phyloP scores from a whole-genome alignment of 805 yeast genomes.

The Hanseniaspora nectarophila region DNA sequence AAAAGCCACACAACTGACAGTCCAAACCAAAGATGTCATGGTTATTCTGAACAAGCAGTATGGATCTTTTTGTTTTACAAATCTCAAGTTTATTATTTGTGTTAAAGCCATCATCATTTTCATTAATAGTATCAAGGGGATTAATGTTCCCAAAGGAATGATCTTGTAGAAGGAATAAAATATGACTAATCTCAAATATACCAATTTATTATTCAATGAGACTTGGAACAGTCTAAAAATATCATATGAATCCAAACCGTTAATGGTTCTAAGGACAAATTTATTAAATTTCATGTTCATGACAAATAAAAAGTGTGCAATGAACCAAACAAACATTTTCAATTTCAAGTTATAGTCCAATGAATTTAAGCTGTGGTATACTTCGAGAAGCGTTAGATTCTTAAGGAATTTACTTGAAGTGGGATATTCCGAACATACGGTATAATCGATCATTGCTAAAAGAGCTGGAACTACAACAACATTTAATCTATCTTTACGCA shows the following conservation, averaged over 20 bases:
- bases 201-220: neutral
- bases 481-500: slow-evolving; percentile 2
- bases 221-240: slow-evolving; percentile 11
- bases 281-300: slow-evolving; percentile 3
- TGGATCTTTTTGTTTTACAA: slow-evolving; percentile 2
- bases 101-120: slow-evolving; percentile 4
- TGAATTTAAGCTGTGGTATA: neutral
- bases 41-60: neutral
- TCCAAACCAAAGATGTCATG: neutral
- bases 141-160: slow-evolving; percentile 2
- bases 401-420: slow-evolving; percentile 3
- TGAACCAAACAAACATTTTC: slow-evolving; percentile 4
- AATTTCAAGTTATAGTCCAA: neutral
- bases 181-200: neutral
- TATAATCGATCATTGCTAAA: slow-evolving; percentile 6
- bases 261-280: slow-evolving; percentile 5
- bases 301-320: neutral
- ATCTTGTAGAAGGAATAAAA: neutral
- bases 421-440: slow-evolving; percentile 1
- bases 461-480: slow-evolving; percentile 10
- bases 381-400: slow-evolving; percentile 4
- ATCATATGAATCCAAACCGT: neutral
- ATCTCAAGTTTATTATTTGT: slow-evolving; percentile 7
- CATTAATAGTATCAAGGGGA: neutral
- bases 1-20: slow-evolving; percentile 2